A percentile compares a stretch with the other conserved stretches of the same genome.
Conservation (phyloP, 2,329 filamentous ascomycete species). For the Epichloe gansuensis region DNA sequence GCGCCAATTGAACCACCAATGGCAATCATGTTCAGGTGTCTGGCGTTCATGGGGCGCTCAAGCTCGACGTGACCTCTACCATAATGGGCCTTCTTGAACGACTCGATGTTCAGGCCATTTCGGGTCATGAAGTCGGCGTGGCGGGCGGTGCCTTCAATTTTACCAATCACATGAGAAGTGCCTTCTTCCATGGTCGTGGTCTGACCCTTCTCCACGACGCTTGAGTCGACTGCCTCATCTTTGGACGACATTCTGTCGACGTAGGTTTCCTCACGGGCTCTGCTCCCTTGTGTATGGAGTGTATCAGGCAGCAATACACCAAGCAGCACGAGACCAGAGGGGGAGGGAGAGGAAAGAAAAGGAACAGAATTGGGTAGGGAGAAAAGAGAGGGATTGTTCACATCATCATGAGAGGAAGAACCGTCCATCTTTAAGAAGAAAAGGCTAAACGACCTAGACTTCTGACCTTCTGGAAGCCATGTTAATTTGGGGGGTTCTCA, state of each 20-base stretch:
- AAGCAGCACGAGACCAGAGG: background rate
- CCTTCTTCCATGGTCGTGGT: slow-evolving; percentile 9
- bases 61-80: slow-evolving; percentile 23
- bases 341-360: background rate
- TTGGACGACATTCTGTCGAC: slow-evolving; percentile 11
- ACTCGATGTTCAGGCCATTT: slow-evolving; percentile 25
- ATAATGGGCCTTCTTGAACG: slow-evolving; percentile 26
- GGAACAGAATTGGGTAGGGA: background rate
- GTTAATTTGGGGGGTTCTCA: background rate
- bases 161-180: slow-evolving; percentile 9
- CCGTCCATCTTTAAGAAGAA: background rate
- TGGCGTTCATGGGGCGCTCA: slow-evolving; percentile 35
- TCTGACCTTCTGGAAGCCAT: slow-evolving; percentile 6
- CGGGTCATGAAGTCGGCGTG: slow-evolving; percentile 23
- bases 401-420: background rate
- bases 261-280: background rate
- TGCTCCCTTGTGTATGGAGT: background rate
- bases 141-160: slow-evolving; percentile 9
- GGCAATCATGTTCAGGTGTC: slow-evolving; percentile 50
- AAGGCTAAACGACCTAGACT: background rate
- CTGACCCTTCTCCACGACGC: slow-evolving; percentile 11
- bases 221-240: slow-evolving; percentile 7
- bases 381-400: background rate
- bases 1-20: slow-evolving; percentile 51
- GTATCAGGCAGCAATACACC: background rate